Percentiles rank a stretch among this genome's conserved stretches.
These are phyloP conservation scores for Sedum album DNA, from an alignment of 164 flowering plant species.

Conservation along the genomic window DNA sequence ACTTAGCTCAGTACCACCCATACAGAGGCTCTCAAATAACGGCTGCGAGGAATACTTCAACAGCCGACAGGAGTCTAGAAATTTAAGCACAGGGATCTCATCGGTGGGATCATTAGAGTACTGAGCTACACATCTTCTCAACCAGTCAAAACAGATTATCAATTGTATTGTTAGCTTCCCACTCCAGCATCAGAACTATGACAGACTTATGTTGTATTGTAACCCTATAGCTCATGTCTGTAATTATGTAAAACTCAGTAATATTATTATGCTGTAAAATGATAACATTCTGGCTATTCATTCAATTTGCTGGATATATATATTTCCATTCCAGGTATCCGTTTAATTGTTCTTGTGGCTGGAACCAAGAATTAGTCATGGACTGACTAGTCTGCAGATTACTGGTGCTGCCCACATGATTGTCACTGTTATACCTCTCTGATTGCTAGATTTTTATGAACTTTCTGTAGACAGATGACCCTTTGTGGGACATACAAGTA, in stretches of 20 bases:
- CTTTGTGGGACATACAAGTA: background rate
- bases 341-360: background rate
- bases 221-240: slow-evolving; percentile 23
- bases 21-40: slow-evolving; percentile 3
- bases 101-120: slow-evolving; percentile 66
- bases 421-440: background rate
- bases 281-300: background rate
- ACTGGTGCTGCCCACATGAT: background rate
- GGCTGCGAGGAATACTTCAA: slow-evolving; percentile 14
- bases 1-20: slow-evolving; percentile 6
- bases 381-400: background rate
- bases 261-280: slow-evolving; percentile 8
- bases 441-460: background rate
- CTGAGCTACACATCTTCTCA: slow-evolving; percentile 18
- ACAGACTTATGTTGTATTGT: slow-evolving; percentile 16
- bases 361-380: background rate
- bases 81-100: slow-evolving; percentile 47
- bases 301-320: background rate
- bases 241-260: slow-evolving; percentile 23
- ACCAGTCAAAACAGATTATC: slow-evolving; percentile 2
- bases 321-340: background rate
- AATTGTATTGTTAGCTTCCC: slow-evolving; percentile 11
- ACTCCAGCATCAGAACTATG: slow-evolving; percentile 20
- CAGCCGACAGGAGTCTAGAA: slow-evolving; percentile 49
- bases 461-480: background rate